phyloP scores from a whole-genome alignment of 768 basidiomycete species.

The Tephrocybe sp. region DNA sequence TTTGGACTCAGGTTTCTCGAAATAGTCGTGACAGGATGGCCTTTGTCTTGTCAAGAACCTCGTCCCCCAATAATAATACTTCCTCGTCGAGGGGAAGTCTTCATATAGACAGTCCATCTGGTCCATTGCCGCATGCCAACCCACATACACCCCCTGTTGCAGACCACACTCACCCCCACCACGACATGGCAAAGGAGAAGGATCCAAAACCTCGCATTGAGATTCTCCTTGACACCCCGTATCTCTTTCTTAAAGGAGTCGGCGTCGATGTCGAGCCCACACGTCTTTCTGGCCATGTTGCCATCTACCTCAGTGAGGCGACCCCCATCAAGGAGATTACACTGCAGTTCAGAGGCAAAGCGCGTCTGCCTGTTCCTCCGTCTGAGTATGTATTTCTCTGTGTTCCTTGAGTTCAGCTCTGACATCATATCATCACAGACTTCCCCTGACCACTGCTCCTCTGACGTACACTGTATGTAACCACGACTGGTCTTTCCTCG shows the following conservation, averaged over 20 bases:
- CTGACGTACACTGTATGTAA: slow-evolving; percentile 67
- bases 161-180: slow-evolving; percentile 15
- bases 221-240: slow-evolving; percentile 72
- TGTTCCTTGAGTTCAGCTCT: slow-evolving; percentile 1
- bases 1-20: slow-evolving; percentile 2
- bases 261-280: slow-evolving; percentile 85
- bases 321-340: slow-evolving; percentile 85
- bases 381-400: slow-evolving; percentile 47
- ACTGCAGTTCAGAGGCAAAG: slow-evolving; percentile 84
- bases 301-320: slow-evolving; percentile 76
- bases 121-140: slow-evolving; percentile 1
- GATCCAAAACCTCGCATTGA: slow-evolving; percentile 59
- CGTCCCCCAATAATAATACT: slow-evolving; percentile 9
- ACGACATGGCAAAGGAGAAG: slow-evolving; percentile 46
- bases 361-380: slow-evolving; percentile 58
- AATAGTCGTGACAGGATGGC: slow-evolving; percentile 15
- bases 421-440: slow-evolving; percentile 24
- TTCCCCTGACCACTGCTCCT: slow-evolving; percentile 43
- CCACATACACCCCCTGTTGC: slow-evolving; percentile 4
- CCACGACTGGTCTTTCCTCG: slow-evolving; percentile 93
- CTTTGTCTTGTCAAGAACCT: slow-evolving; percentile 22
- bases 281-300: slow-evolving; percentile 77
- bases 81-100: neutral
- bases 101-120: slow-evolving; percentile 15
- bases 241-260: slow-evolving; percentile 71